phyloP scores from a whole-genome alignment of 768 basidiomycete genomes.

The Lentinula sp. region DNA sequence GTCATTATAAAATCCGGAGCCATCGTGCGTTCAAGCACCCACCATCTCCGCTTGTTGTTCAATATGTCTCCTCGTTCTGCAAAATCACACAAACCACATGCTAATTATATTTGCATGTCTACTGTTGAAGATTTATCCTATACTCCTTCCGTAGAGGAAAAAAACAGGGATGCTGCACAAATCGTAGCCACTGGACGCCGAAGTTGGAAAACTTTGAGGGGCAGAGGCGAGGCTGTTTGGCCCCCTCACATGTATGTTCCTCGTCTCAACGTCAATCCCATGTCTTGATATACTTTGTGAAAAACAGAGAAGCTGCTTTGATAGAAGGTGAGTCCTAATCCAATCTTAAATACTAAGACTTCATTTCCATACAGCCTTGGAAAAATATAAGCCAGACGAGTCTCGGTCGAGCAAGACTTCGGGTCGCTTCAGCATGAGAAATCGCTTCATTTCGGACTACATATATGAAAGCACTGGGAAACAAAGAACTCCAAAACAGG shows the following conservation, averaged over 20 bases:
- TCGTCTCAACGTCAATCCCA: neutral
- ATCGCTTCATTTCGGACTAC: conserved; percentile 57
- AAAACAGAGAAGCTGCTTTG: conserved; percentile 39
- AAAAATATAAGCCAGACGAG: conserved; percentile 42
- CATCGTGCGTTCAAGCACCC: neutral
- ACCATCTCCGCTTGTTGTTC: neutral
- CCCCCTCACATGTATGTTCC: conserved; percentile 37
- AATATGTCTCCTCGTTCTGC: conserved; percentile 1
- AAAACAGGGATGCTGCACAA: conserved; percentile 20
- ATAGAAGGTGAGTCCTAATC: conserved; percentile 35
- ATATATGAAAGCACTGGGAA: conserved; percentile 46
- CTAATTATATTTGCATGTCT: conserved; percentile 24
- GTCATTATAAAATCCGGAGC: neutral
- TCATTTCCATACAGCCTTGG: conserved; percentile 29
- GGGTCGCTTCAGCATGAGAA: conserved; percentile 54
- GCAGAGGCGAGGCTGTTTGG: conserved; percentile 50
- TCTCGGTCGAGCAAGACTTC: conserved; percentile 41
- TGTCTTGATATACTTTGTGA: neutral
- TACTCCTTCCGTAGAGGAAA: conserved; percentile 31
- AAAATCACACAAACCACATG: conserved; percentile 12
- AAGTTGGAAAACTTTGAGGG: conserved; percentile 50
- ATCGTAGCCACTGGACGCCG: conserved; percentile 40
- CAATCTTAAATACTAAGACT: neutral
- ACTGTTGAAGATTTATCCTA: conserved; percentile 37
- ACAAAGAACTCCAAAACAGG: conserved; percentile 49